phyloP scores from a whole-genome alignment of 768 basidiomycete species.

The Suillus variegatus region DNA sequence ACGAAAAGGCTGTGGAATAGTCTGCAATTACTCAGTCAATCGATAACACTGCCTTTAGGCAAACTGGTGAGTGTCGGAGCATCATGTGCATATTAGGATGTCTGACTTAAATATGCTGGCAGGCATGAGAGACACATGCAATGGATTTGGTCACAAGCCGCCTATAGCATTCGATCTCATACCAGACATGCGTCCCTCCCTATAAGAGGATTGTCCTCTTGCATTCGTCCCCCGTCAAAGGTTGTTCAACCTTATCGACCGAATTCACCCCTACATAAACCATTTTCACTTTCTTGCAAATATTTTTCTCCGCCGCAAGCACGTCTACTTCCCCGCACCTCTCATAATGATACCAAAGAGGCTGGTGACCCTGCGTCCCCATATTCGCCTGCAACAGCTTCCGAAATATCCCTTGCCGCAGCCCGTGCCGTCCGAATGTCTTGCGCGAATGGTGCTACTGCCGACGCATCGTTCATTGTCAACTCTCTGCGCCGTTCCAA shows the following conservation, averaged over 20 bases:
- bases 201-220: not conserved
- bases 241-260: conserved; percentile 1
- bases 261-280: conserved; percentile 6
- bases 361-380: not conserved
- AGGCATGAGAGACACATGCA: conserved; percentile 73
- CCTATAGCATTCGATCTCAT: conserved; percentile 42
- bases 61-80: conserved; percentile 22
- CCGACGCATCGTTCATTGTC: conserved; percentile 57
- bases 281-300: conserved; percentile 12
- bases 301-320: conserved; percentile 10
- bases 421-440: conserved; percentile 54
- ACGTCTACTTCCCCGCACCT: conserved; percentile 7
- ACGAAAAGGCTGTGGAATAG: not conserved
- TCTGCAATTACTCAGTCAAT: not conserved
- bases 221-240: not conserved
- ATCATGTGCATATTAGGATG: not conserved
- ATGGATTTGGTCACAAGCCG: conserved; percentile 60
- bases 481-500: conserved; percentile 54
- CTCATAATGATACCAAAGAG: conserved; percentile 3
- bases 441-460: conserved; percentile 41
- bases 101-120: conserved; percentile 6
- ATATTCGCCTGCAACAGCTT: not conserved
- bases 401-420: conserved; percentile 34
- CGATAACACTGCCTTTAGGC: conserved; percentile 11
- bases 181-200: conserved; percentile 8